Percentiles rank a stretch among this genome's conserved stretches.
These are phyloP conservation scores for Russula lepida DNA, from an alignment of 768 basidiomycete species.

Conservation along the genomic window DNA sequence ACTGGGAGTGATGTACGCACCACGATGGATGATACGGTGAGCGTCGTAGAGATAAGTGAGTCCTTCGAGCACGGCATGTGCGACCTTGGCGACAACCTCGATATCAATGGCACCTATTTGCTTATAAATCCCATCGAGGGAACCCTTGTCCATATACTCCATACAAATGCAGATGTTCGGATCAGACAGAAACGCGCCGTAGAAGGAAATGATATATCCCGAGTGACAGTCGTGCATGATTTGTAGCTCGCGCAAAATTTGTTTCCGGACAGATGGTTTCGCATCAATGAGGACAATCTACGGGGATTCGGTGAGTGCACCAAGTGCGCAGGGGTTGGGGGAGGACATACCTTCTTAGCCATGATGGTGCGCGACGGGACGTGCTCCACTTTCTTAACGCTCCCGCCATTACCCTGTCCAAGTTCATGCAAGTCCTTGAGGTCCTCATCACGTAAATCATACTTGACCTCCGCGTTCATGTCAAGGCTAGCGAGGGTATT, in stretches of 20 bases:
- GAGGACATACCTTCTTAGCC: conserved; percentile 85
- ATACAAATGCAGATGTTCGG: conserved; percentile 99
- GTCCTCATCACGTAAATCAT: conserved; percentile 81
- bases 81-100: conserved; percentile 86
- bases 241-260: conserved; percentile 94
- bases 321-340: not conserved
- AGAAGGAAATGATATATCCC: conserved; percentile 92
- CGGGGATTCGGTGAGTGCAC: not conserved
- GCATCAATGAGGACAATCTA: conserved; percentile 96
- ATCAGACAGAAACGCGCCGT: conserved; percentile 92
- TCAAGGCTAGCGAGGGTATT: conserved; percentile 83
- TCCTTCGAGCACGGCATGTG: conserved; percentile 90
- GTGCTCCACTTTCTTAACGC: conserved; percentile 94
- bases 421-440: conserved; percentile 85
- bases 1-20: conserved; percentile 49
- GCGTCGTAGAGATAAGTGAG: conserved; percentile 96
- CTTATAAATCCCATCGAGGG: conserved; percentile 92
- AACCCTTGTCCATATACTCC: conserved; percentile 94
- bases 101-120: conserved; percentile 90
- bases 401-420: conserved; percentile 94
- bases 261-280: conserved; percentile 92
- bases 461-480: conserved; percentile 77
- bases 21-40: conserved; percentile 96
- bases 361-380: conserved; percentile 84
- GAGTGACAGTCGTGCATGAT: conserved; percentile 99